Evolutionary conservation across 108 stramenopile species (phyloP).

Genomic region (Aureococcus anophagefferens): DNA sequence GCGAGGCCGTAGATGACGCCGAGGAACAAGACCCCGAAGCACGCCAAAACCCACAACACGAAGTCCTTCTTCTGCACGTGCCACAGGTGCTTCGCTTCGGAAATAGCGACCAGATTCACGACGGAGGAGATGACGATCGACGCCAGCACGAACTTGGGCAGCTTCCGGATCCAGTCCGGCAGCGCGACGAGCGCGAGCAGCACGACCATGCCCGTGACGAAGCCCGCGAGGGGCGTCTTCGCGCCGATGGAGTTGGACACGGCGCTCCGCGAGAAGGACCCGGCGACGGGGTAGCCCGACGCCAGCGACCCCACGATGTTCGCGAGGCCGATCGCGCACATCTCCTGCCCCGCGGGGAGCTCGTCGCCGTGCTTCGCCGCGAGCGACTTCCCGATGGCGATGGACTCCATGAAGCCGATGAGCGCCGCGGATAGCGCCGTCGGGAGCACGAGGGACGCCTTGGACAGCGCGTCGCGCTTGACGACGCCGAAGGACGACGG

Average conservation of each 20-base stretch:
- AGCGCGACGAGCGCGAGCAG: constrained; percentile 55
- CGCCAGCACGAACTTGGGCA: constrained; percentile 28
- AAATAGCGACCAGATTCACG: constrained; percentile 48
- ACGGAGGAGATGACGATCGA: constrained; percentile 63
- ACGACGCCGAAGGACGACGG: constrained; percentile 20
- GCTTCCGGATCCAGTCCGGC: constrained; percentile 18
- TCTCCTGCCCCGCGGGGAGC: constrained; percentile 57
- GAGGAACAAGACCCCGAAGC: constrained; percentile 46
- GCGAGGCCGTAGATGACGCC: constrained; percentile 60
- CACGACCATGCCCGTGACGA: constrained; percentile 57
- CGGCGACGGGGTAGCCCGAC: constrained; percentile 34
- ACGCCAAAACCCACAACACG: constrained; percentile 48
- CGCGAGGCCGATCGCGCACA: constrained; percentile 60
- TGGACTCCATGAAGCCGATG: constrained; percentile 65
- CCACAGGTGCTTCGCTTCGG: constrained; percentile 49
- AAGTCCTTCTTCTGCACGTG: constrained; percentile 57
- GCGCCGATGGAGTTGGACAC: constrained; percentile 63
- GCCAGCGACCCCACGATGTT: constrained; percentile 61
- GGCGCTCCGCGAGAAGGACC: constrained; percentile 59
- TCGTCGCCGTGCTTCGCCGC: constrained; percentile 57
- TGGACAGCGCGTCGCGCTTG: constrained; percentile 28
- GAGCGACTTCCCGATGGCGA: constrained; percentile 63
- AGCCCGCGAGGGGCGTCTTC: constrained; percentile 45
- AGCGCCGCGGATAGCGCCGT: constrained; percentile 19
- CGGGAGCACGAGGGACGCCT: constrained; percentile 33